Percentiles rank a stretch among this genome's conserved stretches.
These are phyloP conservation scores for Cyberlindnera lachancei DNA, from an alignment of 805 yeast genomes.

Conservation along the genomic window DNA sequence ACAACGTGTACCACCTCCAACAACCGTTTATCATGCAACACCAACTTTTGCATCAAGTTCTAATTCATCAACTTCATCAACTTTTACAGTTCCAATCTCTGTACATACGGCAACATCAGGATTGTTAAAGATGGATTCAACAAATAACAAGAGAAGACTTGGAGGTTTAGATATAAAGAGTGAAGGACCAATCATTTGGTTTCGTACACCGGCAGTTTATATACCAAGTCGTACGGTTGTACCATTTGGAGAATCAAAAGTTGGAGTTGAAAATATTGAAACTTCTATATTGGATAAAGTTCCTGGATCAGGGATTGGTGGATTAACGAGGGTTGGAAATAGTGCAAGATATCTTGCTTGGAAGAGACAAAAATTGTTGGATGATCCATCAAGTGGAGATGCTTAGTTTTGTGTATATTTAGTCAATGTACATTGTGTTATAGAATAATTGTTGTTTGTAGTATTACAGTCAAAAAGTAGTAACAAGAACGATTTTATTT, in stretches of 20 bases:
- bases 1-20: slow-evolving; percentile 8
- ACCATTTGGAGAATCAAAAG: slow-evolving; percentile 20
- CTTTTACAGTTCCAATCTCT: slow-evolving; percentile 28
- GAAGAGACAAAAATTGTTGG: slow-evolving; percentile 25
- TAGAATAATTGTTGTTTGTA: too few species aligned
- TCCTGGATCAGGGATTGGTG: slow-evolving; percentile 22
- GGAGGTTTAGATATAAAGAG: slow-evolving; percentile 13
- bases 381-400: background rate
- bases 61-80: slow-evolving; percentile 20
- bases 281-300: too few species aligned
- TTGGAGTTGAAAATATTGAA: slow-evolving; percentile 4
- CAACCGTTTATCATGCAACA: slow-evolving; percentile 16
- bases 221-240: slow-evolving; percentile 30
- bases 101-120: slow-evolving; percentile 16
- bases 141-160: slow-evolving; percentile 24
- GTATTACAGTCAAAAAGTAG: too few species aligned
- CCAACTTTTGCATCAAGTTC: slow-evolving; percentile 20
- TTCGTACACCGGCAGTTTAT: slow-evolving; percentile 56
- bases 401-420: too few species aligned
- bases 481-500: too few species aligned
- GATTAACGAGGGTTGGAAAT: slow-evolving; percentile 49
- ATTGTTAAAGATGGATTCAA: slow-evolving; percentile 25
- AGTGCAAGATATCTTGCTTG: slow-evolving; percentile 67
- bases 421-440: too few species aligned
- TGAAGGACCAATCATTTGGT: slow-evolving; percentile 50